Evolutionary conservation across 2,329 filamentous ascomycete species (phyloP), one percentile per base, ranked within the genome.

Genomic region (Pyricularia pennisetigena): DNA sequence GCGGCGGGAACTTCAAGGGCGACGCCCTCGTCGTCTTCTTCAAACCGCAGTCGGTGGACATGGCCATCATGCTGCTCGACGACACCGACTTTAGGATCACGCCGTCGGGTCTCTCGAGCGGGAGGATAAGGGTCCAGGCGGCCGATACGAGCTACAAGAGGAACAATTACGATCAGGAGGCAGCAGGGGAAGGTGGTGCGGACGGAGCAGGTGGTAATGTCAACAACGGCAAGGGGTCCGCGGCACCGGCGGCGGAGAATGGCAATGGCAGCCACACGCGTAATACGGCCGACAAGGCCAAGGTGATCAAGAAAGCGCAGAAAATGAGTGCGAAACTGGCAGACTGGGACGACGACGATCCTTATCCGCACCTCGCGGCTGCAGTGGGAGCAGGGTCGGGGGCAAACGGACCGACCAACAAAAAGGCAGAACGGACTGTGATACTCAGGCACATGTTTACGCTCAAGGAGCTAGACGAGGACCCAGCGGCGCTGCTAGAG

Each of bases 371-470:
- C 57, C 57, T 67, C 82, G 28, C 74, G 87, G 28, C 59, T 12
- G 26, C 64, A 29, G 57, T 57, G 64, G 64, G 28, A 57, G 24
- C 23, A 49, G 30, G 20, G 32, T 10, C 62, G n/a, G 49, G 54
- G 14, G 20, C 28, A 10, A 57, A 68, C 57, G 76, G 74, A 61
- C 77, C 79, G 68, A 84, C 82, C 74, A 90, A 86, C 79, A 91
- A 94, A 74, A 96, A 94, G 77, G 83, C 92, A 20, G 64, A 66
- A 16, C 64, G 64, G 24, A 57, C 64, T 7, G 94, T 97, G 30
- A 89, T 98, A 69, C 81, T 99, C 71, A 92, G 92, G 75, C 89
- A 97, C 79, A 97, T 97, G 90, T 99, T 99, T 79, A 96, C 93
- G 1, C 83, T 94, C 61, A 77, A 89, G 70, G 92, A 97, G 79